Evolutionary conservation across 2,329 filamentous ascomycete species (phyloP), one percentile per base, ranked within the genome.

Genomic region (Epichloe coenophiala): DNA sequence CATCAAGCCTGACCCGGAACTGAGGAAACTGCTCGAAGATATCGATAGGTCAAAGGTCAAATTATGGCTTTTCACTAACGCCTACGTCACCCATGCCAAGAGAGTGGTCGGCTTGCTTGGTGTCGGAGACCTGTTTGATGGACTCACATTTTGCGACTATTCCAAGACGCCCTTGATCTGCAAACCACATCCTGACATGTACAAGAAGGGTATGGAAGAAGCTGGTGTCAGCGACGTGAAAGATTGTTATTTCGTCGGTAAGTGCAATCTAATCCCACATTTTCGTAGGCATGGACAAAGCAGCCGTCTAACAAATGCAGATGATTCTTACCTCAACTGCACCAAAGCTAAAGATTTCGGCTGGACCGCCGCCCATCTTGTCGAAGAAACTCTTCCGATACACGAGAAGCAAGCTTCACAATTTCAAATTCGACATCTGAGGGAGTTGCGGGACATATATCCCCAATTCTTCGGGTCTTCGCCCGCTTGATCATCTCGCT

Each of bases 141-240:
- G 93, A 7, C 80, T 97, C 54, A 98, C 93, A 0, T 98, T 81
- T 66, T 98, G 94, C 63, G 88, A 98, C 67, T 98, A 98, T 67
- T 76, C 72, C 11, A 69, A 77, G 15, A 71, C 79, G 41, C 84
- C 80, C 5, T 75, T 98, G 54, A 68, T 94, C 45, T 96, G 93
- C 72, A 98, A 98, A 66, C 93, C 93, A 3, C 77, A 86, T 51
- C 74, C 75, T 48, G 80, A 82, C 48, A 93, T 95, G 84, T 98
- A 82, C 63, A 77, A 77, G 38, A 95, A 93, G 69, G 93, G 87
- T 5, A 95, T 97, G 86, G 72, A 67, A 45, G 86, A 97, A 59
- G 89, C 91, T 0, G 85, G 83, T 0, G 79, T 86, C 1, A 74
- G 77, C 13, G 74, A 78, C 37, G 71, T 73, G 11, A 76, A 84